Percentiles rank a stretch among this genome's conserved stretches.
phyloP scores from a whole-genome alignment of 1,284 basidiomycete genomes.

The Trametes polyzona region DNA sequence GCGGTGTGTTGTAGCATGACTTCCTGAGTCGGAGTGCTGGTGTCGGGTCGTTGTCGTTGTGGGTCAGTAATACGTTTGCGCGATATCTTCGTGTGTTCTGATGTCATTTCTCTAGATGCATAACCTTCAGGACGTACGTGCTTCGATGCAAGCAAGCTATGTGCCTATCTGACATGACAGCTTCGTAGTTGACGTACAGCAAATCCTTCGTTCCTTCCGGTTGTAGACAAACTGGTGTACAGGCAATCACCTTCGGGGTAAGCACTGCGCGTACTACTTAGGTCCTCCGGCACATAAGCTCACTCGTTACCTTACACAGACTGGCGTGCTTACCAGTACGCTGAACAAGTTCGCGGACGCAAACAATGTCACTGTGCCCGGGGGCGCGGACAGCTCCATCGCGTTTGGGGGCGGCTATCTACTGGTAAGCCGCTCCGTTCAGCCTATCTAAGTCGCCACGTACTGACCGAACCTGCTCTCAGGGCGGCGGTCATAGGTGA shows the following conservation, averaged over 20 bases:
- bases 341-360: conserved; percentile 15
- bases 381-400: conserved; percentile 34
- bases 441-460: background rate
- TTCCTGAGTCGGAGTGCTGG: conserved; percentile 14
- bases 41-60: conserved; percentile 12
- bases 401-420: conserved; percentile 35
- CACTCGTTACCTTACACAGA: background rate
- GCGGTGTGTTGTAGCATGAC: background rate
- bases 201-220: background rate
- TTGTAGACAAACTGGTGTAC: background rate
- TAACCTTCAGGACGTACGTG: background rate
- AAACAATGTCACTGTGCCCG: conserved; percentile 35
- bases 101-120: background rate
- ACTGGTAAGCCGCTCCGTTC: conserved; percentile 15
- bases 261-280: background rate
- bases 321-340: background rate
- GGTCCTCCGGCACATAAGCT: background rate
- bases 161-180: background rate
- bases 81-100: background rate
- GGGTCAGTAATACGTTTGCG: background rate
- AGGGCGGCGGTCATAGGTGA: background rate
- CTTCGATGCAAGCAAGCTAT: no score
- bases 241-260: conserved; percentile 6
- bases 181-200: background rate
- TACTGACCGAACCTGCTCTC: background rate